These are phyloP conservation scores for Plasmodium chabaudi DNA, from an alignment of 169 alveolate species.

Conservation along the genomic window DNA sequence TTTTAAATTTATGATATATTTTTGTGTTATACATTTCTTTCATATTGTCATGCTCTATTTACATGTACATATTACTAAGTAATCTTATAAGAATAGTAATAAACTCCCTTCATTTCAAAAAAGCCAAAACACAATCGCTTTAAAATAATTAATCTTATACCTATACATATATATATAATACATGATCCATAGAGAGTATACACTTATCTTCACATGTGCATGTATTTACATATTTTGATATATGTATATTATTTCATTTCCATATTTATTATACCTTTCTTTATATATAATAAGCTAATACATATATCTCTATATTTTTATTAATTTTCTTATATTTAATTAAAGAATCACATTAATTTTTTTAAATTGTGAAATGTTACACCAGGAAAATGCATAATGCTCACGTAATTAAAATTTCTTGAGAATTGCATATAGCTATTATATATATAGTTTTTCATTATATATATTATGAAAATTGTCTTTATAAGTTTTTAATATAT, in stretches of 20 bases:
- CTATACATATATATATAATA: not conserved
- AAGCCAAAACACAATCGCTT: too few relatives aligned
- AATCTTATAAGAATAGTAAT: too few relatives aligned
- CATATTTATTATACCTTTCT: not conserved
- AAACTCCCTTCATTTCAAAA: too few relatives aligned
- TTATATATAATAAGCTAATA: too few relatives aligned
- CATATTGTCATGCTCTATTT: too few relatives aligned
- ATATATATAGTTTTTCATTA: conserved; percentile 4
- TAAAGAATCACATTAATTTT: not conserved
- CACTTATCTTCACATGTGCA: conserved; percentile 9
- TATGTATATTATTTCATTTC: conserved; percentile 1
- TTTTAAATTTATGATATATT: too few relatives aligned
- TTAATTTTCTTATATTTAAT: not conserved
- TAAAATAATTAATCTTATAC: not conserved
- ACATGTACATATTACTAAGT: too few relatives aligned
- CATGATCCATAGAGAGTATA: not conserved
- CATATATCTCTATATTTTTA: too few relatives aligned
- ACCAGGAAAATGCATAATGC: conserved; percentile 7
- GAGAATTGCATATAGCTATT: not conserved
- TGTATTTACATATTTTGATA: not conserved
- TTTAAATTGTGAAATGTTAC: conserved; percentile 6
- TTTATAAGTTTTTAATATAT: not conserved
- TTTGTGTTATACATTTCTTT: too few relatives aligned
- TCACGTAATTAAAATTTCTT: conserved; percentile 14
- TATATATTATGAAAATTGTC: conserved; percentile 41